Percentiles rank a stretch among this genome's conserved stretches.
These are phyloP conservation scores for Zalaria sp. DNA, from an alignment of 2,329 filamentous ascomycete genomes.

Conservation along the genomic window DNA sequence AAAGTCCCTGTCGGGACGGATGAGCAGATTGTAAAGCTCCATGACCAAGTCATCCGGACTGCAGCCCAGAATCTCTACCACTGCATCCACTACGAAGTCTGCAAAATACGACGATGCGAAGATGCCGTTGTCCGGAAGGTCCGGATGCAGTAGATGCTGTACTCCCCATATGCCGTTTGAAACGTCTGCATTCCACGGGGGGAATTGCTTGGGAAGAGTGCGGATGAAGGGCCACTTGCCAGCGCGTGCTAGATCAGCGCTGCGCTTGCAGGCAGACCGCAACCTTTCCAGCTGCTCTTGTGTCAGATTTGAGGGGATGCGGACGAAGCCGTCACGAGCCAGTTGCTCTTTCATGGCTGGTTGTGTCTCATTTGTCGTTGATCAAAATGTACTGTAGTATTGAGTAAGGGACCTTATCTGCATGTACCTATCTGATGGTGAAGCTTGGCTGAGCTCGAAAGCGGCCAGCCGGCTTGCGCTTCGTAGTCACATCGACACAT, in stretches of 20 bases:
- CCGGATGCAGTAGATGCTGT: conserved; percentile 69
- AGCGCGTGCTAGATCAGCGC: conserved; percentile 48
- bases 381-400: too few species aligned
- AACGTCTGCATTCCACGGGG: conserved; percentile 55
- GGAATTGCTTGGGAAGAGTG: conserved; percentile 81
- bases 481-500: too few species aligned
- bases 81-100: conserved; percentile 45
- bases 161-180: conserved; percentile 72
- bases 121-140: conserved; percentile 42
- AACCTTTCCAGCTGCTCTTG: conserved; percentile 42
- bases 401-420: too few species aligned
- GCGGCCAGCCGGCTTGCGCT: too few species aligned
- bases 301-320: conserved; percentile 51
- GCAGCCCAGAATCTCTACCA: conserved; percentile 47
- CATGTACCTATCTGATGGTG: too few species aligned
- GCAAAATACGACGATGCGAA: conserved; percentile 65
- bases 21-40: conserved; percentile 78
- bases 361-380: too few species aligned
- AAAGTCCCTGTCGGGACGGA: conserved; percentile 58
- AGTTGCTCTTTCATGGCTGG: conserved; percentile 30
- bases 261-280: conserved; percentile 42
- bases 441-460: too few species aligned
- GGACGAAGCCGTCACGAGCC: conserved; percentile 59
- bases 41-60: conserved; percentile 53
- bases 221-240: conserved; percentile 71